Conservation (phyloP, 2,329 filamentous ascomycete species). For the Aureobasidium sp. region DNA sequence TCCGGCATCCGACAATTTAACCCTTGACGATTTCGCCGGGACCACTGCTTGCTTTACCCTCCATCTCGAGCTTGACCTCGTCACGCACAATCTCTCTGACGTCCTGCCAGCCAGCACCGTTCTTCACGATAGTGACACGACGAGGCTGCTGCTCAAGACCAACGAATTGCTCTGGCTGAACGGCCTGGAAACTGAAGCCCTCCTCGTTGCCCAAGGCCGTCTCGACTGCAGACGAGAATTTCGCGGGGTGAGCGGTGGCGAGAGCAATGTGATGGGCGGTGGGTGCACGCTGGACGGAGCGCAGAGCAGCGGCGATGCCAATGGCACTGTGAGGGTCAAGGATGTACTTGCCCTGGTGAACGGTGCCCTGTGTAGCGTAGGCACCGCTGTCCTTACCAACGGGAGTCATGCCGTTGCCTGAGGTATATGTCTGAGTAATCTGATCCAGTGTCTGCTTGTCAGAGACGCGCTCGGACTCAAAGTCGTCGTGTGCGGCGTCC, state of each 20-base stretch:
- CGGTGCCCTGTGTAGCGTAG: constrained; percentile 29
- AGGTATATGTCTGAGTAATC: constrained; percentile 39
- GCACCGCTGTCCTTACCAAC: constrained; percentile 29
- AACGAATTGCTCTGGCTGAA: constrained; percentile 74
- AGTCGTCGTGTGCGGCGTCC: constrained; percentile 61
- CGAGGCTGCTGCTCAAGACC: constrained; percentile 71
- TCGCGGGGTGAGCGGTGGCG: constrained; percentile 91
- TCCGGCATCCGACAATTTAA: neutral
- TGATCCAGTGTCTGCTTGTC: constrained; percentile 45
- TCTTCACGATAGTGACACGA: constrained; percentile 62
- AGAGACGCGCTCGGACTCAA: constrained; percentile 68
- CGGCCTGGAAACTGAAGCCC: constrained; percentile 70
- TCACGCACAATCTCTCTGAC: constrained; percentile 69
- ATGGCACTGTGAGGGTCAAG: constrained; percentile 91
- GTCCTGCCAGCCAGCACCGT: constrained; percentile 59
- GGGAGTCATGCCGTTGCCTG: constrained; percentile 22
- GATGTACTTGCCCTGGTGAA: constrained; percentile 55
- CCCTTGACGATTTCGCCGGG: constrained; percentile 16
- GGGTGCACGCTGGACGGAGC: constrained; percentile 49
- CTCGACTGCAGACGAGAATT: constrained; percentile 83
- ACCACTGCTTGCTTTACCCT: constrained; percentile 16
- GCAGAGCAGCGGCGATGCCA: constrained; percentile 67
- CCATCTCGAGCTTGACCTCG: constrained; percentile 52
- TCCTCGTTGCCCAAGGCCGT: constrained; percentile 63
- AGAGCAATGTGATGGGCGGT: constrained; percentile 67